Evolutionary conservation across 371 early-diverging fungal genomes (phyloP), one percentile per base, ranked within the genome.

Genomic region (Basidiobolus meristosporus): DNA sequence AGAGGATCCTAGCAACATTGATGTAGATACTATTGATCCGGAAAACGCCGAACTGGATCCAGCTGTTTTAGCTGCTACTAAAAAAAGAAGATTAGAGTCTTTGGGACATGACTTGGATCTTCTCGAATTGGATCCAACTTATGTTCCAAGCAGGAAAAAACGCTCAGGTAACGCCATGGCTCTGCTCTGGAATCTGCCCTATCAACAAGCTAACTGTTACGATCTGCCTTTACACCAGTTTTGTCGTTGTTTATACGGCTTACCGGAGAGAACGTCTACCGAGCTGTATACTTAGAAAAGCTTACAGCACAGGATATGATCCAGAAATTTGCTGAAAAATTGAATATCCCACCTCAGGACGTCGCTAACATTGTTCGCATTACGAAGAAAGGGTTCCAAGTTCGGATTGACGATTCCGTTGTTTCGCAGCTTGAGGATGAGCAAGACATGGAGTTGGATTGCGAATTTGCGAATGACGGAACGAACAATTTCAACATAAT

Each of bases 221-320:
- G 18, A 18, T 31, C 19, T 33, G 11, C n/a, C 42, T 59, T 62
- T 60, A 28, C 54, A 65, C 1, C 59, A 65, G 20, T 44, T 71
- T 7, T 71, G 62, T n/a, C n/a, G n/a, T n/a, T n/a, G n/a, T n/a
- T n/a, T 45, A 56, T 60, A 21, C 57, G 57, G 23, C 57, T 65
- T 31, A 54, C 56, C 1, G 46, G 53, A 18, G 68, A 65, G 37
- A 31, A 56, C 1, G 57, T 62, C 1, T 62, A 58, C 42, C 52
- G 66, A 6, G 72, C 72, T 0, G 50, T 68, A n/a, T 71, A 71
- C 40, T 53, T 71, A 3, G 66, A 71, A 26, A 47, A 56, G n/a
- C 45, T 54, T 1, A 65, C 64, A 0, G 50, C 61, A 2, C 32
- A 46, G n/a, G 57, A 65, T 9, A 38, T 71, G 21, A 51, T 53